phyloP scores from a whole-genome alignment of 495 filamentous ascomycete species.

The Lasiosphaeris hirsuta region DNA sequence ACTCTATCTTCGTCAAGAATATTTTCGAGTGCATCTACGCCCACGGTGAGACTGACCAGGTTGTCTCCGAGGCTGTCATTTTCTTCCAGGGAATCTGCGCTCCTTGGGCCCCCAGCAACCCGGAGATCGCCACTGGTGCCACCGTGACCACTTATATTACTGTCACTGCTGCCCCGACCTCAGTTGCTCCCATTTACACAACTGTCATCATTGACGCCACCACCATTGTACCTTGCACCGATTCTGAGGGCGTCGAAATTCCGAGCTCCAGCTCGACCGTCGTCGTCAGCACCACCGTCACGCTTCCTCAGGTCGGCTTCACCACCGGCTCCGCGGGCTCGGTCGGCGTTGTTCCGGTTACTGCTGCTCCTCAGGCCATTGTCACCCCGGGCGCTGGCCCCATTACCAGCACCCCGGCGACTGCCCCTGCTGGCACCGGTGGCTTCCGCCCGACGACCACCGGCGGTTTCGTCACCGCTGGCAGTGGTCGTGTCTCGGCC shows the following conservation, averaged over 20 bases:
- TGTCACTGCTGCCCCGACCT: constrained; percentile 44
- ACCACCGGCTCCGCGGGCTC: constrained; percentile 48
- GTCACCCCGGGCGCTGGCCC: constrained; percentile 18
- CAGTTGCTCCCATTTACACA: constrained; percentile 50
- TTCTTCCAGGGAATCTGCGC: constrained; percentile 94
- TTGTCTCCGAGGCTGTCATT: constrained; percentile 66
- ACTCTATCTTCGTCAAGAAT: constrained; percentile 69
- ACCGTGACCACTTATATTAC: constrained; percentile 57
- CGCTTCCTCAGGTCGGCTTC: constrained; percentile 74
- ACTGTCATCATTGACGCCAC: constrained; percentile 57
- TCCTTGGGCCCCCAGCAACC: constrained; percentile 68
- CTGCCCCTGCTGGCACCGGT: constrained; percentile 30
- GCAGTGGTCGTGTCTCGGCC: constrained; percentile 33
- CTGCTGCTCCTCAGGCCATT: constrained; percentile 19
- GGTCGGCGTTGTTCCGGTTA: constrained; percentile 48
- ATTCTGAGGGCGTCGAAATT: constrained; percentile 46
- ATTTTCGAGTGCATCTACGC: constrained; percentile 79
- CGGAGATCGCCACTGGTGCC: constrained; percentile 71
- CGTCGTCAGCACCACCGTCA: constrained; percentile 56
- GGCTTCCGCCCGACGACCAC: constrained; percentile 26
- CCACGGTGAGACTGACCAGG: constrained; percentile 62
- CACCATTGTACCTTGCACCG: constrained; percentile 51
- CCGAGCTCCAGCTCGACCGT: constrained; percentile 52
- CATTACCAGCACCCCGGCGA: constrained; percentile 22
- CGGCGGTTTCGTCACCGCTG: constrained; percentile 31